phyloP scores from a whole-genome alignment of 2,329 filamentous ascomycete species.

The Blastomyces parvus region DNA sequence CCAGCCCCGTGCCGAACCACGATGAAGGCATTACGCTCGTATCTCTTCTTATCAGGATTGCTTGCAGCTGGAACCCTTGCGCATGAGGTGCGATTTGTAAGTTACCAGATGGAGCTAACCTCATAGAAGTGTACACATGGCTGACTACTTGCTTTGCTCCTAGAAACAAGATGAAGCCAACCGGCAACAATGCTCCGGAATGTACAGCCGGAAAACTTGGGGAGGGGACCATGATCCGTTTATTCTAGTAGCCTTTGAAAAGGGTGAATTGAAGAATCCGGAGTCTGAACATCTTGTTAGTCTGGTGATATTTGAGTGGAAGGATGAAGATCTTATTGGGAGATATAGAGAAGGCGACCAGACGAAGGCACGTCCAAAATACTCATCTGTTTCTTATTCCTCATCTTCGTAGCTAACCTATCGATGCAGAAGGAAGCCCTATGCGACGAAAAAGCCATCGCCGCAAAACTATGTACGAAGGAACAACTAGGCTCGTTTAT shows the following conservation, averaged over 20 bases:
- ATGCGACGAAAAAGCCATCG: conserved; percentile 64
- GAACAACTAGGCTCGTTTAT: conserved; percentile 80
- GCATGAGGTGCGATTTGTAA: conserved; percentile 40
- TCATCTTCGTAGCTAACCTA: conserved; percentile 24
- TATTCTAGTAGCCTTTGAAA: conserved; percentile 72
- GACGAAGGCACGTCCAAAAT: conserved; percentile 40
- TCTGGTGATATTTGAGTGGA: conserved; percentile 89
- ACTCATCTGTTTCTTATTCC: conserved; percentile 18
- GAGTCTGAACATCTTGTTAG: conserved; percentile 67
- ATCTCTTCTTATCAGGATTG: conserved; percentile 30
- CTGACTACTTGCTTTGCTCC: conserved; percentile 8
- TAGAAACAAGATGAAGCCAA: conserved; percentile 69
- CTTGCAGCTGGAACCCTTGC: conserved; percentile 32
- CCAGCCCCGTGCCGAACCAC: conserved; percentile 20
- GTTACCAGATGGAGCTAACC: conserved; percentile 8
- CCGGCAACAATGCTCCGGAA: conserved; percentile 76
- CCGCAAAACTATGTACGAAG: conserved; percentile 60
- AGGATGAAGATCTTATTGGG: conserved; percentile 70
- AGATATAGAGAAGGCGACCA: conserved; percentile 49
- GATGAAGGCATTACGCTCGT: conserved; percentile 35
- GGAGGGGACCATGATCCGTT: conserved; percentile 80
- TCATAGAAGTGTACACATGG: neutral
- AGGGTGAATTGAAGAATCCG: conserved; percentile 42
- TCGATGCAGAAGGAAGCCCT: conserved; percentile 54
- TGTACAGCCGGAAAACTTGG: conserved; percentile 89